Evolutionary conservation across 345 rosid species (phyloP).

Genomic region (Dipteronia sinensis): DNA sequence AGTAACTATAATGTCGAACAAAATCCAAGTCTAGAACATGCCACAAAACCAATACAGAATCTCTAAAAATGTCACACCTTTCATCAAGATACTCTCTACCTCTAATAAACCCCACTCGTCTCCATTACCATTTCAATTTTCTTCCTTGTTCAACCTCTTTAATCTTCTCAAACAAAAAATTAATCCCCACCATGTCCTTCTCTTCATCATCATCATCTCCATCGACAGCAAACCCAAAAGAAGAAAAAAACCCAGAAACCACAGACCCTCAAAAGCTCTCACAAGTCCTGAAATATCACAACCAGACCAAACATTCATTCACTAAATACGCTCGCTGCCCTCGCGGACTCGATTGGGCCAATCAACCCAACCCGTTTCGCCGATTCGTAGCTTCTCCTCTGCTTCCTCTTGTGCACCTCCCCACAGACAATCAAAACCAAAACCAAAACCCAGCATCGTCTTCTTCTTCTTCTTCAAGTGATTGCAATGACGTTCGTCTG

Average conservation of each 20-base stretch:
- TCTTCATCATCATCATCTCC: slow-evolving; percentile 39
- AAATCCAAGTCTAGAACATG: not conserved
- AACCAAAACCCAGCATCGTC: slow-evolving; percentile 4
- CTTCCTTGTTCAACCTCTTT: slow-evolving; percentile 28
- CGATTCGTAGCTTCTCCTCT: slow-evolving; percentile 68
- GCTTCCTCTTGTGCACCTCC: slow-evolving; percentile 51
- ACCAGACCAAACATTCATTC: slow-evolving; percentile 76
- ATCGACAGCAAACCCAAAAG: slow-evolving; percentile 17
- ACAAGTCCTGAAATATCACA: slow-evolving; percentile 65
- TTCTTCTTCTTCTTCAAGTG: not conserved
- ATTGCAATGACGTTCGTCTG: slow-evolving; percentile 27
- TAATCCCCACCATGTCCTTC: slow-evolving; percentile 36
- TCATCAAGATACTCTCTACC: slow-evolving; percentile 7
- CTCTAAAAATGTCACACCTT: not conserved
- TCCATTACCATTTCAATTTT: slow-evolving; percentile 14
- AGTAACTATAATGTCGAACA: not conserved
- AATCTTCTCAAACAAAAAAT: slow-evolving; percentile 18
- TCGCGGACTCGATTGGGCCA: slow-evolving; percentile 89
- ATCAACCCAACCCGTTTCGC: slow-evolving; percentile 92
- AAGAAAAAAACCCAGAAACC: slow-evolving; percentile 4
- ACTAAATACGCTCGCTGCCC: slow-evolving; percentile 76
- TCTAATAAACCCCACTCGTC: not conserved
- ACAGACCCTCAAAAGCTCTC: slow-evolving; percentile 33
- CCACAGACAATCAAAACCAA: slow-evolving; percentile 19
- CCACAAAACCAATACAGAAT: not conserved